A percentile compares a stretch with the other conserved stretches of the same genome.
These are phyloP conservation scores for Podila clonocystis DNA, from an alignment of 192 early-diverging fungal species.

Conservation along the genomic window DNA sequence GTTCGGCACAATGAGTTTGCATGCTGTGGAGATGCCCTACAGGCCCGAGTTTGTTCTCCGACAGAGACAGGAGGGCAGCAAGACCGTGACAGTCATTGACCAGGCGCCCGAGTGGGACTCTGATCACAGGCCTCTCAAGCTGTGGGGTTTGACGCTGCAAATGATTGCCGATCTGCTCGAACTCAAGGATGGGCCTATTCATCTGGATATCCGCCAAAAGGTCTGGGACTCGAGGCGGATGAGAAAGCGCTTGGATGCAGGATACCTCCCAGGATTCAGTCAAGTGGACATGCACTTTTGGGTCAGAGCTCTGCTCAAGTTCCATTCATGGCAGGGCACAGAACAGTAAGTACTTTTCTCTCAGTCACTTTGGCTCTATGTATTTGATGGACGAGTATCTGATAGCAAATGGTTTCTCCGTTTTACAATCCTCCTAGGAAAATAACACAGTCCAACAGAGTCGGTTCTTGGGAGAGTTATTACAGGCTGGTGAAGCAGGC, in stretches of 20 bases:
- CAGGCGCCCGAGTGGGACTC: conserved; percentile 44
- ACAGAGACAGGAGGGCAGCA: background rate
- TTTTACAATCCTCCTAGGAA: conserved; percentile 7
- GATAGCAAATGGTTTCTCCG: background rate
- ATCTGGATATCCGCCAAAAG: conserved; percentile 43
- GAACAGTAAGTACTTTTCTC: conserved; percentile 29
- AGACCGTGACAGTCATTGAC: conserved; percentile 17
- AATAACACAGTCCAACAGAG: conserved; percentile 33
- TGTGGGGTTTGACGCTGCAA: conserved; percentile 57
- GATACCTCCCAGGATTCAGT: conserved; percentile 40
- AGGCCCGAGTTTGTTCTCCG: conserved; percentile 42
- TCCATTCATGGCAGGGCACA: conserved; percentile 49
- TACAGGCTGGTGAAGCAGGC: conserved; percentile 46
- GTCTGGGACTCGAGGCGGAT: conserved; percentile 51
- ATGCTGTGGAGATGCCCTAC: conserved; percentile 52
- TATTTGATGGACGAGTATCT: background rate
- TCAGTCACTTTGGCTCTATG: background rate
- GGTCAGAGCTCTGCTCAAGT: conserved; percentile 48
- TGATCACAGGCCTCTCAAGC: conserved; percentile 37
- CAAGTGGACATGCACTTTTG: conserved; percentile 50
- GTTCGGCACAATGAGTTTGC: conserved; percentile 52
- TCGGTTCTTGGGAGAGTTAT: conserved; percentile 50
- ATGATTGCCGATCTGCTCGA: conserved; percentile 59
- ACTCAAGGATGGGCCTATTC: conserved; percentile 45
- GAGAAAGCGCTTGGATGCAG: conserved; percentile 40